Evolutionary conservation across 2,329 filamentous ascomycete species (phyloP).

Genomic region (Penicillium sp.): DNA sequence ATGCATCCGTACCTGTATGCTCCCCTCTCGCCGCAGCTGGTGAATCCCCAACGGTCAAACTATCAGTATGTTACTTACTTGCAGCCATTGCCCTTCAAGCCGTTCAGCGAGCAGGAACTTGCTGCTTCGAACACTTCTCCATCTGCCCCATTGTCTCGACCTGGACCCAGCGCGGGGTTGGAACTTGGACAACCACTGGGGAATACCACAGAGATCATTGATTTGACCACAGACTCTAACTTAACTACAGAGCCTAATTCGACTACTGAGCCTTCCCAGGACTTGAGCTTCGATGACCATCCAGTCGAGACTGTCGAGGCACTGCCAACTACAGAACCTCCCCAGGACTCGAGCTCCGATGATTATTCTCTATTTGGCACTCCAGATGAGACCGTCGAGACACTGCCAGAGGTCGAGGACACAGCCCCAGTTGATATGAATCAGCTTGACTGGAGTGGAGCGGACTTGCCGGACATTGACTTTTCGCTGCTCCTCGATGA

Average conservation of each 20-base stretch:
- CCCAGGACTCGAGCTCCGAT: background rate
- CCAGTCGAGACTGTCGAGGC: too few relatives aligned
- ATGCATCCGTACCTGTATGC: background rate
- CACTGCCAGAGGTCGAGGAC: background rate
- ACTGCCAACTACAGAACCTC: background rate
- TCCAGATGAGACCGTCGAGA: background rate
- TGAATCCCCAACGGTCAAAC: background rate
- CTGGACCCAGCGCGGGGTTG: too few relatives aligned
- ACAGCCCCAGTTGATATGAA: background rate
- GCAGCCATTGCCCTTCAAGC: conserved; percentile 5
- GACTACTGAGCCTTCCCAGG: too few relatives aligned
- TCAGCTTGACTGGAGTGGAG: background rate
- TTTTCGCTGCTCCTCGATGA: background rate
- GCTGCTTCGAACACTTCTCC: background rate
- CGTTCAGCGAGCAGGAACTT: background rate
- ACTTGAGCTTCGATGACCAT: too few relatives aligned
- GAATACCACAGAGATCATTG: too few relatives aligned
- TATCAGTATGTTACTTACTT: conserved; percentile 10
- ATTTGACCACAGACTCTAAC: too few relatives aligned
- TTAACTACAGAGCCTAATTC: too few relatives aligned
- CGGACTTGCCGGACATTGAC: background rate
- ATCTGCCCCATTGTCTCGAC: background rate
- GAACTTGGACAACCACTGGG: too few relatives aligned
- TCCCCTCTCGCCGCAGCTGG: background rate
- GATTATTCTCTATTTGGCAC: background rate